phyloP scores from a whole-genome alignment of 768 basidiomycete genomes.

The Lactarius sp. region DNA sequence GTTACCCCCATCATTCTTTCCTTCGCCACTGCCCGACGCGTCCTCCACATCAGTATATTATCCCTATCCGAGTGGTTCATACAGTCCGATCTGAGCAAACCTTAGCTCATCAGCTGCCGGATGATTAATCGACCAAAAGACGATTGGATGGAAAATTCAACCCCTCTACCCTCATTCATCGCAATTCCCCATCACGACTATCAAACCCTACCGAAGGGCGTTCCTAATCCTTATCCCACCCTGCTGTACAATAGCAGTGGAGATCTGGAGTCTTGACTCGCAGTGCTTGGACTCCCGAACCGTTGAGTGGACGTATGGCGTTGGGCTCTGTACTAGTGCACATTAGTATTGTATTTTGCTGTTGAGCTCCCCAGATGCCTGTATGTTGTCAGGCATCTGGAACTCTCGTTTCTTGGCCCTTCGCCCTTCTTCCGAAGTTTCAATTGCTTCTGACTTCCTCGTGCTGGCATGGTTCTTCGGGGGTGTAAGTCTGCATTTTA shows the following conservation, averaged over 20 bases:
- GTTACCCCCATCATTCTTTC: slow-evolving; percentile 7
- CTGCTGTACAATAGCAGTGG: not conserved
- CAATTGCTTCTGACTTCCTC: not conserved
- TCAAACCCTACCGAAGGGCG: not conserved
- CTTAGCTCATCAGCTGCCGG: slow-evolving; percentile 3
- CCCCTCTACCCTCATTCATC: not conserved
- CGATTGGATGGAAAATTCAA: slow-evolving; percentile 11
- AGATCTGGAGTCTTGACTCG: not conserved
- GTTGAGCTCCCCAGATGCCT: not conserved
- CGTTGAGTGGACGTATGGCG: not conserved
- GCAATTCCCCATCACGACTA: not conserved
- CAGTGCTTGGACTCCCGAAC: not conserved
- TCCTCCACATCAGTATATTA: not conserved
- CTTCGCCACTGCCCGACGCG: not conserved
- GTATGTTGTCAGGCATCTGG: not conserved
- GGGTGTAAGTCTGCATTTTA: not conserved
- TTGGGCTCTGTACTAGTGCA: not conserved
- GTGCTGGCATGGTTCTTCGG: not conserved
- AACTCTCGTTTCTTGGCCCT: not conserved
- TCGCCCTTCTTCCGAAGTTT: not conserved
- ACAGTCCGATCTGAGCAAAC: not conserved
- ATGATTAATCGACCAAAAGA: slow-evolving; percentile 11
- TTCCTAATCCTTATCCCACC: not conserved
- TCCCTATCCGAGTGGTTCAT: not conserved
- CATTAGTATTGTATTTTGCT: not conserved